Evolutionary conservation across 2,329 filamentous ascomycete species (phyloP), one percentile per base, ranked within the genome.

Genomic region (Aspergillus floridensis): DNA sequence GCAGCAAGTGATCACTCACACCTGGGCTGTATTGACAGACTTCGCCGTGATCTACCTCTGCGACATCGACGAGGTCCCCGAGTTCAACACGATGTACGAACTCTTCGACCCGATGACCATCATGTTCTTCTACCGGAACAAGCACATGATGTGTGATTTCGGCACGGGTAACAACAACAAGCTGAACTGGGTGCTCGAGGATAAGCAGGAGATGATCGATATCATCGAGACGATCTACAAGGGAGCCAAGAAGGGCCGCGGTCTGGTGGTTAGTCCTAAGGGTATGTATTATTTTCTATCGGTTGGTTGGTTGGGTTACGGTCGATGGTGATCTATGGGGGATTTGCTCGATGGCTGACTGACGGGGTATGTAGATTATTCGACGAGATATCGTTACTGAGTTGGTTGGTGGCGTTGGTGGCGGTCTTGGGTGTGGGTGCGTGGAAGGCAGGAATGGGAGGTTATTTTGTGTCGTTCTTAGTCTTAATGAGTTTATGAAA

Each of bases 141-240:
- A 99, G 76, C 92, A 97, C 79, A 98, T 98, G 87, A 96, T 78
- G 74, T 78, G 76, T 76, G 93, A 98, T 85, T 92, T 97, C 68
- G 93, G 93, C 50, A 99, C 95, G 1, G 95, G 95, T 65, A 96
- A 99, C 80, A 99, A 99, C 78, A 99, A 99, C 77, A 98, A 98
- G 77, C 82, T 97, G 67, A 97, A 97, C 74, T 96, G 92, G 88
- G 91, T 96, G 51, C 81, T 96, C 19, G 93, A 98, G 78, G 93
- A 99, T 73, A 98, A 99, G 80, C 93, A 98, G 76, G 95, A 99
- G 80, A 82, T 99, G 70, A 96, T 99, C 71, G 95, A 99, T 78
- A 99, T 99, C 66, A 88, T 98, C 72, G 95, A 99, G 82, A 97
- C 93, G 4, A 93, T 99, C 62, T 99, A 98, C 75, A 88, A 93